phyloP scores from a whole-genome alignment of 768 basidiomycete genomes.

The Suillus alpinus region DNA sequence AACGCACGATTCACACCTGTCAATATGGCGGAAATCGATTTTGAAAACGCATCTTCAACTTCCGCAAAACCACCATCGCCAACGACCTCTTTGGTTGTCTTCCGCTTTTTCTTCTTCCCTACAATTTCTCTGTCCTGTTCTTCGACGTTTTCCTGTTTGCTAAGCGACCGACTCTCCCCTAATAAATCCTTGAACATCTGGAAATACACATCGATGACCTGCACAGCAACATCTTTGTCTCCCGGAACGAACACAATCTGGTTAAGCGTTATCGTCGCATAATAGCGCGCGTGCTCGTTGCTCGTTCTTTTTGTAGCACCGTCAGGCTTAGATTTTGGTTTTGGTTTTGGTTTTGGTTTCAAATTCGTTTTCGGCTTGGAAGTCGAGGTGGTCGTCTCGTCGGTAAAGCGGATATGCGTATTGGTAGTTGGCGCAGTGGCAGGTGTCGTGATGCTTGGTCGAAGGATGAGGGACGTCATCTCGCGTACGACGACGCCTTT shows the following conservation, averaged over 20 bases:
- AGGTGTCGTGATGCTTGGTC: slow-evolving; percentile 38
- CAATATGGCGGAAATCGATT: slow-evolving; percentile 83
- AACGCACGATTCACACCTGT: slow-evolving; percentile 94
- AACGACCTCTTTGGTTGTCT: slow-evolving; percentile 42
- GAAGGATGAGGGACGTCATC: slow-evolving; percentile 74
- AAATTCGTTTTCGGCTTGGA: slow-evolving; percentile 6
- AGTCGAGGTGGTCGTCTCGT: slow-evolving; percentile 19
- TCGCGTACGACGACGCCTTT: slow-evolving; percentile 87
- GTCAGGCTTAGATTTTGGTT: slow-evolving; percentile 15
- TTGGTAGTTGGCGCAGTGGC: slow-evolving; percentile 25
- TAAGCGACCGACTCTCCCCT: slow-evolving; percentile 47
- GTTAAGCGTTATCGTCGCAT: slow-evolving; percentile 91
- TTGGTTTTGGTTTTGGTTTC: slow-evolving; percentile 5
- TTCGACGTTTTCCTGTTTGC: slow-evolving; percentile 21
- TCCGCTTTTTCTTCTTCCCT: slow-evolving; percentile 23
- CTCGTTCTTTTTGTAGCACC: slow-evolving; percentile 39
- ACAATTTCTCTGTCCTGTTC: slow-evolving; percentile 31
- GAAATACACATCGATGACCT: slow-evolving; percentile 89
- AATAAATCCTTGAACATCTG: slow-evolving; percentile 90
- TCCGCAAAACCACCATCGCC: slow-evolving; percentile 70
- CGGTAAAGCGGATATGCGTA: slow-evolving; percentile 55
- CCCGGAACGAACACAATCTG: slow-evolving; percentile 73
- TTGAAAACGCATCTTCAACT: slow-evolving; percentile 77
- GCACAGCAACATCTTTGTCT: slow-evolving; percentile 73
- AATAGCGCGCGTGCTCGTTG: slow-evolving; percentile 82